phyloP scores from a whole-genome alignment of 768 basidiomycete genomes.

The Multifurca ochricompacta region DNA sequence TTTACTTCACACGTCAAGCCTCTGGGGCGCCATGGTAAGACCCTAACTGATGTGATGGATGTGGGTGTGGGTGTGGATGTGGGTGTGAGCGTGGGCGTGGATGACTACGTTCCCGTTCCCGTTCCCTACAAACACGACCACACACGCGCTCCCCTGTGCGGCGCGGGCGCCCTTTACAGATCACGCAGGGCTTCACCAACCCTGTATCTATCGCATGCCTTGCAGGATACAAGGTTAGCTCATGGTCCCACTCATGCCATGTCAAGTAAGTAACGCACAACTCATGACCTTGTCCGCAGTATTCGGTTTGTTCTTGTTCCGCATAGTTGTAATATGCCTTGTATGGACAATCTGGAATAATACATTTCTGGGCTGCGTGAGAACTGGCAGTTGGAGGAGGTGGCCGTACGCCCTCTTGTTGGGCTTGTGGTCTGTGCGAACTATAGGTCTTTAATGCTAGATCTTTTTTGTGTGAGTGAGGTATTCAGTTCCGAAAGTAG shows the following conservation, averaged over 20 bases:
- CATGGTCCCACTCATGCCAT: too few species aligned
- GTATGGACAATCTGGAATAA: conserved; percentile 1
- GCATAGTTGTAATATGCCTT: conserved; percentile 6
- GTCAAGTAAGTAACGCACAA: conserved; percentile 1
- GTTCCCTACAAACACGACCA: background rate
- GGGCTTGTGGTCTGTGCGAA: background rate
- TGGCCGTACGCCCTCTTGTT: background rate
- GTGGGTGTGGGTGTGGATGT: too few species aligned
- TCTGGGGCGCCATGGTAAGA: background rate
- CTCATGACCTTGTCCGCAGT: conserved; percentile 11
- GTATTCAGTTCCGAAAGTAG: background rate
- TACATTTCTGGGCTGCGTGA: background rate
- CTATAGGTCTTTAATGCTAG: background rate
- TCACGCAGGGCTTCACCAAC: conserved; percentile 1
- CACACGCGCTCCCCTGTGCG: conserved; percentile 6
- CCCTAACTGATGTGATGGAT: background rate
- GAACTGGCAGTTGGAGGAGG: too few species aligned
- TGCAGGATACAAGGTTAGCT: background rate
- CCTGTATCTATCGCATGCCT: conserved; percentile 11
- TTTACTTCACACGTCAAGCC: background rate
- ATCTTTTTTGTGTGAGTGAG: background rate
- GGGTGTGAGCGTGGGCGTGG: too few species aligned
- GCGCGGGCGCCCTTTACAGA: conserved; percentile 6
- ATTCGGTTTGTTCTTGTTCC: conserved; percentile 14
- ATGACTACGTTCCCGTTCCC: too few species aligned